phyloP scores from a whole-genome alignment of 2,329 filamentous ascomycete species.

The Arachnomyces sp. region DNA sequence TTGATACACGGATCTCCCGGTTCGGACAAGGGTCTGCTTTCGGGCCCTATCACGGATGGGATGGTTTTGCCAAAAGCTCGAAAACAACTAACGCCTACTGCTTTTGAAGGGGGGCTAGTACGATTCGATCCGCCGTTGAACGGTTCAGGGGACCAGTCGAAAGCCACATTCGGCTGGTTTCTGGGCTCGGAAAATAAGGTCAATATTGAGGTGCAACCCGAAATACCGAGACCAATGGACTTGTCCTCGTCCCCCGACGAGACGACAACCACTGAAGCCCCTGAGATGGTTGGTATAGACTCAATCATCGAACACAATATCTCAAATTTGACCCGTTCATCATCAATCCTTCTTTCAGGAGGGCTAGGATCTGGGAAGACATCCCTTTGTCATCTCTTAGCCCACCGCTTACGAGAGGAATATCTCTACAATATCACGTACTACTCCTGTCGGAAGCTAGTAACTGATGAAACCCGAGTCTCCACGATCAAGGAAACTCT shows the following conservation, averaged over 20 bases:
- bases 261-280: conserved; percentile 44
- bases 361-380: conserved; percentile 88
- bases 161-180: conserved; percentile 53
- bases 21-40: conserved; percentile 56
- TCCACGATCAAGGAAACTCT: conserved; percentile 86
- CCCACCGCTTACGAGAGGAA: conserved; percentile 61
- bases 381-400: conserved; percentile 66
- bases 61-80: conserved; percentile 61
- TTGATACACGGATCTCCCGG: conserved; percentile 58
- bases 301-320: conserved; percentile 61
- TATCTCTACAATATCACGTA: conserved; percentile 75
- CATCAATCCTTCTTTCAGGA: conserved; percentile 82
- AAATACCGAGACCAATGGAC: conserved; percentile 58
- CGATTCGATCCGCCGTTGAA: conserved; percentile 59
- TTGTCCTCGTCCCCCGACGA: conserved; percentile 43
- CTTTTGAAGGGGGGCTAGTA: conserved; percentile 77
- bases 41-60: conserved; percentile 83
- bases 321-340: conserved; percentile 71
- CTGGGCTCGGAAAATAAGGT: conserved; percentile 67
- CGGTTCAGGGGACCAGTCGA: conserved; percentile 21
- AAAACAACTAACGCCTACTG: conserved; percentile 45
- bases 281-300: conserved; percentile 76
- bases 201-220: conserved; percentile 64
- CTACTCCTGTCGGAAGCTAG: conserved; percentile 75
- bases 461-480: conserved; percentile 84